Base-by-base conservation (phyloP, 1,139 yeast genomes). In the Suhomyces taliae region DNA sequence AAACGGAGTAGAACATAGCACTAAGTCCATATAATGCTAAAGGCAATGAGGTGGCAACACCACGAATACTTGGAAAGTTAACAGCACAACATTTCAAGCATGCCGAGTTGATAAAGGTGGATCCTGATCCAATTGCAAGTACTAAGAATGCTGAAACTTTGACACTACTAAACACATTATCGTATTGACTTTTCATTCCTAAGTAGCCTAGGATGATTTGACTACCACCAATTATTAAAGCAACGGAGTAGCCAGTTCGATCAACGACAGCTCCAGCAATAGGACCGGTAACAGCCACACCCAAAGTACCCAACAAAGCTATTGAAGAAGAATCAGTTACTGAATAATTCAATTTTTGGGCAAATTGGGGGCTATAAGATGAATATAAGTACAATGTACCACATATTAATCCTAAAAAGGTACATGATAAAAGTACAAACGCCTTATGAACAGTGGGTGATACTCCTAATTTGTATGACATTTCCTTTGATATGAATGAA, bases 291-390 rank as follows among this genome's bases (percentile, higher is more conserved):
- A 79, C 38, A 7, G 86, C 82, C 48, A 80, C 76, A 1, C 87
- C 86, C 36, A 83, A 62, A 34, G 82, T 79, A 4, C 87, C 89
- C 31, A 76, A 65, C 55, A 82, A 70, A 4, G 87, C 87, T 5
- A 83, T 77, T 27, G 73, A 63, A 32, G 84, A 78, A 10, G 83
- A 69, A 47, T 80, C 77, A 0, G 85, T 74, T 10, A 83, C 87
- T 6, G 76, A 61, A 51, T 83, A 74, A 15, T 67, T 65, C 41
- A 83, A 70, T 43, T 70, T 71, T 27, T 67, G 66, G 3, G 87
- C 85, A 52, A 82, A 67, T 57, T 83, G 88, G 4, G 89, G 87
- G 40, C 85, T 82, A 57, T 81, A 83, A 7, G 85, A 81, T 4
- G 83, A 78, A 58, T 78, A 82, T 32, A 81, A 61, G 58, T 82